Evolutionary conservation across 2,329 filamentous ascomycete species (phyloP), one percentile per base, ranked within the genome.

Genomic region (Cercospora sp.): DNA sequence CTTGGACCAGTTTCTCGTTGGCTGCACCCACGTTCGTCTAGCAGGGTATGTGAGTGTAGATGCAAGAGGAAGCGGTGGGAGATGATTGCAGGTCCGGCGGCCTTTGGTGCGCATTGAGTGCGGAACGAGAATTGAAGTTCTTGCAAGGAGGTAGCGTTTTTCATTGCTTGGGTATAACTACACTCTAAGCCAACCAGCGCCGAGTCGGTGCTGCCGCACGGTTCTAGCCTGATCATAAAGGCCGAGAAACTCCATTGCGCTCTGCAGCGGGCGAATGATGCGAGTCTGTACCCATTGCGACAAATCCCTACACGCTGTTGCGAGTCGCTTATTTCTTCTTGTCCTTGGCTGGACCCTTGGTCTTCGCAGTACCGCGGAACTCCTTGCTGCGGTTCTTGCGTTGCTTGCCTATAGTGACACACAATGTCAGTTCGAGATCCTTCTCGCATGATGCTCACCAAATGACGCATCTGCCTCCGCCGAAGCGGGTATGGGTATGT

Each of bases 321-420:
- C 72, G 72, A 73, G 51, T 55, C 72, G 70, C 74, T 73, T 78
- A 78, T 76, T 79, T 78, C 84, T 84, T 92, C 91, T 97, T 96
- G 90, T 96, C 95, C 85, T 91, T 89, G 87, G 90, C 89, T 82
- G 90, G 90, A 83, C 93, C 93, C 92, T 97, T 97, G 88, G 90
- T 90, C 93, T 99, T 99, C 81, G 93, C 94, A 79, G 93, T 96
- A 83, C 95, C 95, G 79, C 95, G 92, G 84, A 97, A 91, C 82
- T 94, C 95, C 93, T 99, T 98, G 86, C 92, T 90, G 84, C 94
- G 90, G 92, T 99, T 99, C 93, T 99, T 99, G 88, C 95, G 92
- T 88, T 98, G 95, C 89, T 99, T 99, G 91, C 94, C 94, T 98
- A 85, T 87, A 48, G 63, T 77, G 67, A 66, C 68, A 60, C 45